Base-by-base conservation (phyloP, 257 asterid genomes). In the Gardenia jasminoides region DNA sequence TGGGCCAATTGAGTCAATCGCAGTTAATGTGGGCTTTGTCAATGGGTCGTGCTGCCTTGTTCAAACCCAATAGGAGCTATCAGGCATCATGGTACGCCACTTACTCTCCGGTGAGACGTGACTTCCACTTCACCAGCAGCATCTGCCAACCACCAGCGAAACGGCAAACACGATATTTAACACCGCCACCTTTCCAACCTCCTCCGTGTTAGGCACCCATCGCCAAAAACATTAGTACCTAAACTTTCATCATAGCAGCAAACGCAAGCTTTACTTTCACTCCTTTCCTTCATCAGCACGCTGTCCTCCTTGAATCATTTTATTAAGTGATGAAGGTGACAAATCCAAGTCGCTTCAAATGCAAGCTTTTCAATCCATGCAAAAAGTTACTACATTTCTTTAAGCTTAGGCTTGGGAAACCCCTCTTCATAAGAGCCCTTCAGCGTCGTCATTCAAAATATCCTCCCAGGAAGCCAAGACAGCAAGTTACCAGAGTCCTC, bases 351-450 rank as follows among this genome's bases (percentile, higher is more conserved):
- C 79, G 90, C 84, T 86, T 90, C 84, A 88, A 81, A 79, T 41
- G 72, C 89, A 89, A 88, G 85, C 84, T 90, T 81, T 67, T 80
- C 81, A 83, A 78, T 71, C 89, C 96, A 78, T 89, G 92, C 92
- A 91, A 87, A 80, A 89, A 82, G 70, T 52, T 91, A 30, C 52
- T 82, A n/a, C 80, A 84, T 11, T 82, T 88, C 83, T 87, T 88
- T 80, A 90, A 78, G 26, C 78, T 89, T 77, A 86, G 67, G 78
- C 75, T 88, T 81, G 84, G 81, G 72, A 90, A 83, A 82, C 96
- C 91, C 13, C 78, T 89, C 80, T 91, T 79, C 64, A 79, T 89
- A 78, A 87, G 69, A 73, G 52, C 87, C 36, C 87, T 85, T 58
- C 82, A 72, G 33, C 44, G 74, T 24, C 87, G 82, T 8, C 86